A percentile compares a stretch with the other conserved stretches of the same genome.
Evolutionary conservation across 108 stramenopile genomes (phyloP).

Genomic region (Nitzschia sp.): DNA sequence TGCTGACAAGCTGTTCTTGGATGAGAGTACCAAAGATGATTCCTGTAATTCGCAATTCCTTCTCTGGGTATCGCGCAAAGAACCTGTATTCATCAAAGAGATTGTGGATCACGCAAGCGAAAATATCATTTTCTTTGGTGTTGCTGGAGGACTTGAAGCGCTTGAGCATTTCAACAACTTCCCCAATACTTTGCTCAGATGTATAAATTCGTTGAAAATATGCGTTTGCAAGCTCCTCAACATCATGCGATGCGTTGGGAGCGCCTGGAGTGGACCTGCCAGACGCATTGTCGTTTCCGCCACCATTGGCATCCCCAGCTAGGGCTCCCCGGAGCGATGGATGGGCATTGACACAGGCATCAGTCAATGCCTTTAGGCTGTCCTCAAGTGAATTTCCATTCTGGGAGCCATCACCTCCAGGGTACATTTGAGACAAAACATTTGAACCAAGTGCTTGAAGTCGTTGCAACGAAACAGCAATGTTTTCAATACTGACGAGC

Average conservation of each 20-base stretch:
- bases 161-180: slow-evolving; percentile 95
- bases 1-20: slow-evolving; percentile 96
- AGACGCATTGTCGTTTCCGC: slow-evolving; percentile 19
- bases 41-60: slow-evolving; percentile 98
- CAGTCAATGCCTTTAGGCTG: slow-evolving; percentile 64
- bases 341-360: slow-evolving; percentile 58
- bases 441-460: slow-evolving; percentile 52
- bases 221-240: slow-evolving; percentile 93
- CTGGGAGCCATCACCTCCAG: slow-evolving; percentile 32
- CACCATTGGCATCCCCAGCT: slow-evolving; percentile 14
- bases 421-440: slow-evolving; percentile 48
- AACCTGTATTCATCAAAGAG: slow-evolving; percentile 98
- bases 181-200: slow-evolving; percentile 89
- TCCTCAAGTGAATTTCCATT: slow-evolving; percentile 47
- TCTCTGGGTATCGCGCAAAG: slow-evolving; percentile 98
- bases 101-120: slow-evolving; percentile 98
- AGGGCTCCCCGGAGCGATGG: slow-evolving; percentile 50
- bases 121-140: slow-evolving; percentile 93
- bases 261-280: slow-evolving; percentile 23
- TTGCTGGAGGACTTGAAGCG: slow-evolving; percentile 92
- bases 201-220: slow-evolving; percentile 99
- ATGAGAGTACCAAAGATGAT: slow-evolving; percentile 96
- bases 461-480: slow-evolving; percentile 56
- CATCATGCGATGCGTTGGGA: slow-evolving; percentile 68
- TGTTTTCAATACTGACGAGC: slow-evolving; percentile 78